Conservation (phyloP, 2,329 filamentous ascomycete genomes). For the Colletotrichum liriopes region DNA sequence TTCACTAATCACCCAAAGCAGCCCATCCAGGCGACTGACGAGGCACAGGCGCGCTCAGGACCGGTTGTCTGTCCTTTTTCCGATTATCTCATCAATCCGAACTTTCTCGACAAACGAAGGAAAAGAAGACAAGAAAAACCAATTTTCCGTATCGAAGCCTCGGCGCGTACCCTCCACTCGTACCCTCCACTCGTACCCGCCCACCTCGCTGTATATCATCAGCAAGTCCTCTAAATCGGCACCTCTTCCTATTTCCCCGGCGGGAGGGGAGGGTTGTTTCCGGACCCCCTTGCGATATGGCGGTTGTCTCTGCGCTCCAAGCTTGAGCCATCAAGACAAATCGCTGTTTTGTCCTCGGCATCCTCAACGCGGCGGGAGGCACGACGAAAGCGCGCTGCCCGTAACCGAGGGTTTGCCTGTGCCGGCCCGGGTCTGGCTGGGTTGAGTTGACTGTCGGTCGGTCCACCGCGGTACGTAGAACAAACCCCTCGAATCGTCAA, state of each 20-base stretch:
- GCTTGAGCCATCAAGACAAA: too few species aligned
- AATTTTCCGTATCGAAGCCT: neutral
- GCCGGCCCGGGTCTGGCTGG: too few species aligned
- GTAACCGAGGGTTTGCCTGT: too few species aligned
- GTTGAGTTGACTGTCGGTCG: too few species aligned
- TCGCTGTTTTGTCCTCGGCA: neutral
- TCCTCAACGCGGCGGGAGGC: neutral
- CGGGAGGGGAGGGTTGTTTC: too few species aligned
- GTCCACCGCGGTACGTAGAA: too few species aligned
- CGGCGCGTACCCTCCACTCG: neutral
- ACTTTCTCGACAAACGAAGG: neutral
- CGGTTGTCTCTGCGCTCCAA: neutral
- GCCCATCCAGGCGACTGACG: neutral
- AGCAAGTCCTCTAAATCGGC: neutral
- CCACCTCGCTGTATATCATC: too few species aligned
- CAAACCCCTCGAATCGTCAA: too few species aligned
- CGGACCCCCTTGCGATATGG: neutral
- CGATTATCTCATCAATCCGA: slow-evolving; percentile 36
- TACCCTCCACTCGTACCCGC: too few species aligned
- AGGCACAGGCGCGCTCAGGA: neutral
- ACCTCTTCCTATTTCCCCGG: neutral
- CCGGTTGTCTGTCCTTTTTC: slow-evolving; percentile 3
- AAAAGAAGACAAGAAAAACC: too few species aligned
- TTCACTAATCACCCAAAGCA: neutral
- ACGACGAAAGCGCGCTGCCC: neutral